These are phyloP conservation scores for Furculomyces boomerangus DNA, from an alignment of 371 early-diverging fungal genomes.

Conservation along the genomic window DNA sequence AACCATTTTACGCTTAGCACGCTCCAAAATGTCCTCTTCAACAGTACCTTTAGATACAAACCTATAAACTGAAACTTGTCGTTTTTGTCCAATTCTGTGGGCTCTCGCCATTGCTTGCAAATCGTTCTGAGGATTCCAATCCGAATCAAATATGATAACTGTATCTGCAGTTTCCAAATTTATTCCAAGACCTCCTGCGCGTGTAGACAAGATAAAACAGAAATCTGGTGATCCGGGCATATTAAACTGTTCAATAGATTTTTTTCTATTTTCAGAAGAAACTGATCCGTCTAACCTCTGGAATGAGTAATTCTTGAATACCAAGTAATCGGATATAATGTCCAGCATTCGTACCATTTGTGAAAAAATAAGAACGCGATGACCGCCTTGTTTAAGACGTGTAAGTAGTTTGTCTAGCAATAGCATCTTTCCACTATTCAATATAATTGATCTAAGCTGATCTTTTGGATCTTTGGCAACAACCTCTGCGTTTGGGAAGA, in stretches of 20 bases:
- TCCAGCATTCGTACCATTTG: slow-evolving; percentile 93
- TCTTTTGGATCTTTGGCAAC: slow-evolving; percentile 40
- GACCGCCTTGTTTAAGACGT: slow-evolving; percentile 69
- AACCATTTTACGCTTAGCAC: slow-evolving; percentile 90
- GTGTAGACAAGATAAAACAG: slow-evolving; percentile 90
- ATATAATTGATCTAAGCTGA: slow-evolving; percentile 56
- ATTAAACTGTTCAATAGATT: slow-evolving; percentile 96
- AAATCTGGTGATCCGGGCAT: slow-evolving; percentile 92
- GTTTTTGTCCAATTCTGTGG: slow-evolving; percentile 85
- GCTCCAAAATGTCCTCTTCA: slow-evolving; percentile 78
- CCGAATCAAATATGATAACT: slow-evolving; percentile 79
- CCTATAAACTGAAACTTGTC: slow-evolving; percentile 83
- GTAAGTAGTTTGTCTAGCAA: slow-evolving; percentile 81
- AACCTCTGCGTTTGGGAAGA: slow-evolving; percentile 80
- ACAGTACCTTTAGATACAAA: slow-evolving; percentile 73
- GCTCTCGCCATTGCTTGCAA: slow-evolving; percentile 87
- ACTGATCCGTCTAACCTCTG: slow-evolving; percentile 96
- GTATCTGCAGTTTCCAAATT: slow-evolving; percentile 81
- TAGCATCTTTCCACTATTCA: slow-evolving; percentile 87
- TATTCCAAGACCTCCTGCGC: slow-evolving; percentile 85
- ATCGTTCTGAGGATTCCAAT: slow-evolving; percentile 94
- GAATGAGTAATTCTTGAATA: slow-evolving; percentile 63
- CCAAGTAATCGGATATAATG: slow-evolving; percentile 82
- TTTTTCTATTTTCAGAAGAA: slow-evolving; percentile 77
- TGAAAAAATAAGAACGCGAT: slow-evolving; percentile 87